A percentile compares a stretch with the other conserved stretches of the same genome.
phyloP scores from a whole-genome alignment of 2,329 filamentous ascomycete genomes.

The Colletotrichum godetiae region DNA sequence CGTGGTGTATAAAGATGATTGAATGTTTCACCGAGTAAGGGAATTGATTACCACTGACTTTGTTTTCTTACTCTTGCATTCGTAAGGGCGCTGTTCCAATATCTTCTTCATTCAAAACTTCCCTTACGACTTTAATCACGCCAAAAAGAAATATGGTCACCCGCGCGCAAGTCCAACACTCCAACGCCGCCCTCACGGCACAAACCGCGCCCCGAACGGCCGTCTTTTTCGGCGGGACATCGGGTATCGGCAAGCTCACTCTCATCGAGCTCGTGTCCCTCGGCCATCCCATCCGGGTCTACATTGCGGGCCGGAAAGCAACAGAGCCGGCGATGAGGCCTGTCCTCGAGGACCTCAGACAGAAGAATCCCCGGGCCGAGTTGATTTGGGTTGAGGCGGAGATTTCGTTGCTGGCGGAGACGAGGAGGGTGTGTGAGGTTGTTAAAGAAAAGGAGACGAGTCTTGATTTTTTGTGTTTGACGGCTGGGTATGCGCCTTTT shows the following conservation, averaged over 20 bases:
- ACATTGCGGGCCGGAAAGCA: constrained; percentile 55
- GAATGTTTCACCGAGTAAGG: no score
- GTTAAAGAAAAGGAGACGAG: constrained; percentile 51
- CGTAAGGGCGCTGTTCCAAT: no score
- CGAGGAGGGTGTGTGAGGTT: constrained; percentile 49
- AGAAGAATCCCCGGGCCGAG: constrained; percentile 51
- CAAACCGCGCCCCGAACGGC: constrained; percentile 49
- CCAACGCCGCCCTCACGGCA: constrained; percentile 53
- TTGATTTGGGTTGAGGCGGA: constrained; percentile 56
- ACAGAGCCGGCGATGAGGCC: constrained; percentile 42
- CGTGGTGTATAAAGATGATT: constrained; percentile 10
- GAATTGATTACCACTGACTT: no score
- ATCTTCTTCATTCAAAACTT: no score
- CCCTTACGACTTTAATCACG: no score
- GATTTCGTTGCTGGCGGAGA: constrained; percentile 56
- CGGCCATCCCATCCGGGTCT: constrained; percentile 49
- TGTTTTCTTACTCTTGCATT: no score
- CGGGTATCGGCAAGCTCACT: constrained; percentile 57
- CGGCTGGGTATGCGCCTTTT: constrained; percentile 56
- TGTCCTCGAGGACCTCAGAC: constrained; percentile 50
- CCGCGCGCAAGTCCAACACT: constrained; percentile 47
- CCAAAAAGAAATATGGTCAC: no score
- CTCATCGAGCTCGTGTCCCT: constrained; percentile 49
- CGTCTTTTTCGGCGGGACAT: constrained; percentile 59
- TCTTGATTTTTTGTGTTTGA: constrained; percentile 57